A percentile compares a stretch with the other conserved stretches of the same genome.
Conservation (phyloP, 2,329 filamentous ascomycete genomes). For the Monilinia aucupariae region DNA sequence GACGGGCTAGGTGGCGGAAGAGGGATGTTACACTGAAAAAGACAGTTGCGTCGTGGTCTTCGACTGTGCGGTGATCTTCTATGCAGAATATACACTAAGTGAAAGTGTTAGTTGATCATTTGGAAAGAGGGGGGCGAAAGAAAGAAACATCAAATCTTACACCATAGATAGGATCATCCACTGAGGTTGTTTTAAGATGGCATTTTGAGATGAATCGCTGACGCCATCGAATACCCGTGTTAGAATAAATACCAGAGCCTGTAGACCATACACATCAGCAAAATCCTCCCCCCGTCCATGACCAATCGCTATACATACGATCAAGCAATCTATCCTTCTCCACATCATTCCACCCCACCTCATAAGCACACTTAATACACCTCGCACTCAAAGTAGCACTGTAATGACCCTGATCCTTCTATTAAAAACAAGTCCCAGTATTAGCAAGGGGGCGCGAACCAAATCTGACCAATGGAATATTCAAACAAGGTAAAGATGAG, state of each 20-base stretch:
- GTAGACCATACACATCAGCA: slow-evolving; percentile 5
- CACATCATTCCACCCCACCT: slow-evolving; percentile 31
- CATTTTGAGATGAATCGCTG: slow-evolving; percentile 34
- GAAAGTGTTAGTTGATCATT: background rate
- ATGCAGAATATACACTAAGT: slow-evolving; percentile 34
- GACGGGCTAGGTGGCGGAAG: slow-evolving; percentile 32
- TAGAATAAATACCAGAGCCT: slow-evolving; percentile 32
- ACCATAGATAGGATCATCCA: slow-evolving; percentile 33
- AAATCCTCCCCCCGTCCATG: background rate
- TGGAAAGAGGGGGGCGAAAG: background rate
- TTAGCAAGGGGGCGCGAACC: slow-evolving; percentile 11
- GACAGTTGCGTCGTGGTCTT: slow-evolving; percentile 35
- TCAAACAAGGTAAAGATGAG: background rate
- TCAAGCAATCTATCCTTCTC: slow-evolving; percentile 31
- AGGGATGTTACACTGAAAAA: slow-evolving; percentile 32
- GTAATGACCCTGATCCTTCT: slow-evolving; percentile 29
- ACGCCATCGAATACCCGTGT: slow-evolving; percentile 31
- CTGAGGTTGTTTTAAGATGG: slow-evolving; percentile 29
- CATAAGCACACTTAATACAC: slow-evolving; percentile 33
- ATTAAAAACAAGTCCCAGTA: slow-evolving; percentile 11
- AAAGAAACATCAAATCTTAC: slow-evolving; percentile 18
- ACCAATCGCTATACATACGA: slow-evolving; percentile 19
- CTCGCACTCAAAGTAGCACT: slow-evolving; percentile 30
- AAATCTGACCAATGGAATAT: background rate
- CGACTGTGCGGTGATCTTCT: slow-evolving; percentile 31